phyloP scores from a whole-genome alignment of 2,329 filamentous ascomycete genomes.

The Colletotrichum sp. region DNA sequence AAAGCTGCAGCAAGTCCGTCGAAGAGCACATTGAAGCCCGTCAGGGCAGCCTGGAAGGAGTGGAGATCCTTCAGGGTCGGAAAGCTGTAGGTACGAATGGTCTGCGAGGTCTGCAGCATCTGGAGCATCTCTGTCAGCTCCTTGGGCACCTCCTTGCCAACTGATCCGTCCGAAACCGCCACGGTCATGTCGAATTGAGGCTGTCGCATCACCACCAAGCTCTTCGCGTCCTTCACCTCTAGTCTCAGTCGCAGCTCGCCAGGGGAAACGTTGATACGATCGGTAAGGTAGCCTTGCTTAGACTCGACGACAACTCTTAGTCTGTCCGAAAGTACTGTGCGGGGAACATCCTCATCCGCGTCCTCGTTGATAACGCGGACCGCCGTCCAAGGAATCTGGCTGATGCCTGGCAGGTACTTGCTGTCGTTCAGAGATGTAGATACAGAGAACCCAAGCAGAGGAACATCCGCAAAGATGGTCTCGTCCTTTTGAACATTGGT shows the following conservation, averaged over 20 bases:
- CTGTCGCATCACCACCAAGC: slow-evolving; percentile 72
- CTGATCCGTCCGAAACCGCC: slow-evolving; percentile 72
- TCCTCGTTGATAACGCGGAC: slow-evolving; percentile 76
- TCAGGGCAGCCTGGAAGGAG: slow-evolving; percentile 78
- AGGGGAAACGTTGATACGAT: slow-evolving; percentile 81
- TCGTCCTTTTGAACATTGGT: slow-evolving; percentile 73
- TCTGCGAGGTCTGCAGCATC: slow-evolving; percentile 60
- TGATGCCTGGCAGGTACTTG: slow-evolving; percentile 55
- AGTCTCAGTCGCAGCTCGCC: slow-evolving; percentile 75
- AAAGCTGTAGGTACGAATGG: slow-evolving; percentile 76
- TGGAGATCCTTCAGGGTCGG: slow-evolving; percentile 73
- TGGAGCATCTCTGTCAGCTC: slow-evolving; percentile 70
- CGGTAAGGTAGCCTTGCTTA: slow-evolving; percentile 78
- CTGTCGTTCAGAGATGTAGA: slow-evolving; percentile 55
- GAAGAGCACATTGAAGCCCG: slow-evolving; percentile 78
- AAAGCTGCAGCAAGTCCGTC: slow-evolving; percentile 76
- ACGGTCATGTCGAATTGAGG: slow-evolving; percentile 80
- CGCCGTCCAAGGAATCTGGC: slow-evolving; percentile 67
- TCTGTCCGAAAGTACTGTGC: slow-evolving; percentile 77
- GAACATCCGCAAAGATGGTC: slow-evolving; percentile 72
- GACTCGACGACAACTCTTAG: slow-evolving; percentile 79
- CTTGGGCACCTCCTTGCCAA: slow-evolving; percentile 64
- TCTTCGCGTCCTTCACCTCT: slow-evolving; percentile 64
- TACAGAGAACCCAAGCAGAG: slow-evolving; percentile 69
- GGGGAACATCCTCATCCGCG: slow-evolving; percentile 65